These are phyloP conservation scores for Fusarium succisae DNA, from an alignment of 2,329 filamentous ascomycete species.

Conservation along the genomic window DNA sequence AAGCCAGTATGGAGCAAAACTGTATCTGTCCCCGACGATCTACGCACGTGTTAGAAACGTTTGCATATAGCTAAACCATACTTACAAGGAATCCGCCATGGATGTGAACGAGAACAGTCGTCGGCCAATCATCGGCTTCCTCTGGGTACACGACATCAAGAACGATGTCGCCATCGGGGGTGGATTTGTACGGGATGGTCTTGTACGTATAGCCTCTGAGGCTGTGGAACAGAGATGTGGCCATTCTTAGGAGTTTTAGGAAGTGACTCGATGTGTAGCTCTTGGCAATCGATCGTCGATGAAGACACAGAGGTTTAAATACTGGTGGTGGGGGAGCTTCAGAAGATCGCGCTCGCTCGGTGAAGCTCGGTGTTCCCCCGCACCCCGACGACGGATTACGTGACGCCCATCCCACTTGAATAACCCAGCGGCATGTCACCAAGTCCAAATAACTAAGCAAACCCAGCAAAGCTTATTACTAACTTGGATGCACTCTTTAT, in stretches of 20 bases:
- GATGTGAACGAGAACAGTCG: slow-evolving; percentile 33
- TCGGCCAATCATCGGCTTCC: not conserved
- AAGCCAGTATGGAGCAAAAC: slow-evolving; percentile 35
- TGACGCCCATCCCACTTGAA: not conserved
- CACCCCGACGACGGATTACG: not conserved
- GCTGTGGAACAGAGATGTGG: not conserved
- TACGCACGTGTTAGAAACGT: not conserved
- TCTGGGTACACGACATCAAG: slow-evolving; percentile 33
- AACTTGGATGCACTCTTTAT: no score
- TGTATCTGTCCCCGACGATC: slow-evolving; percentile 36
- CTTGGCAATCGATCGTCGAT: not conserved
- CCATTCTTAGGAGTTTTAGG: not conserved
- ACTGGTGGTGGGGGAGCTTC: rapidly evolving
- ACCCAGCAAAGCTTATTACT: not conserved
- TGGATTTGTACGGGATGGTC: slow-evolving; percentile 26
- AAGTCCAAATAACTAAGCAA: not conserved
- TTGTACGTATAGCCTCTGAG: slow-evolving; percentile 28
- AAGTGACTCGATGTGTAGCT: rapidly evolving
- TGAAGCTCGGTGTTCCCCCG: not conserved
- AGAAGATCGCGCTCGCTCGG: not conserved
- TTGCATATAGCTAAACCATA: rapidly evolving
- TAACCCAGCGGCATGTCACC: not conserved
- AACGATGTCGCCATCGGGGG: slow-evolving; percentile 14
- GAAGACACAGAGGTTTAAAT: not conserved
- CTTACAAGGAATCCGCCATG: slow-evolving; percentile 34